Evolutionary conservation across 768 basidiomycete genomes (phyloP).

Genomic region (Psilocybe tampanensis): DNA sequence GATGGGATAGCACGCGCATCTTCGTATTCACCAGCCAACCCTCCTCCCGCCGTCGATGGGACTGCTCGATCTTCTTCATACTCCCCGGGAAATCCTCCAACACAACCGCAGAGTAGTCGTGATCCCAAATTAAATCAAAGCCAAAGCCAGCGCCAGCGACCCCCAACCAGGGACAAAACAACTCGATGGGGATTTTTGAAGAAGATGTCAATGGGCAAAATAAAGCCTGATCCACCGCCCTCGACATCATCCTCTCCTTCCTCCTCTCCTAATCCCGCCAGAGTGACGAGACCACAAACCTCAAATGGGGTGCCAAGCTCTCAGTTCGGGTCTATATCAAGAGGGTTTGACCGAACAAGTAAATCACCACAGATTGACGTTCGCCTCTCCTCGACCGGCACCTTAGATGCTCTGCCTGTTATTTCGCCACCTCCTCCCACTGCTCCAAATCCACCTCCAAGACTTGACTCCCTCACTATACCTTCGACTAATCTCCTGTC

Average conservation of each 20-base stretch:
- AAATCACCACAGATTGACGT: conserved; percentile 66
- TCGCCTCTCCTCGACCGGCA: conserved; percentile 72
- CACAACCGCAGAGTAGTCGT: conserved; percentile 1
- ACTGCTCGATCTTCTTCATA: background rate
- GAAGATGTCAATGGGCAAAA: conserved; percentile 98
- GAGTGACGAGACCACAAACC: conserved; percentile 32
- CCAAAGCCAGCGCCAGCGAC: conserved; percentile 12
- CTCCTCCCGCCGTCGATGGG: background rate
- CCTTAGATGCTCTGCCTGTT: conserved; percentile 50
- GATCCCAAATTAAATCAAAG: background rate
- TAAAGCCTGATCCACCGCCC: conserved; percentile 67
- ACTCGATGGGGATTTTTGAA: conserved; percentile 95
- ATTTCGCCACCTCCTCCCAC: conserved; percentile 31
- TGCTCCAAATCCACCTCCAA: conserved; percentile 17
- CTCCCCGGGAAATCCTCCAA: background rate
- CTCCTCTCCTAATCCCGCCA: conserved; percentile 30
- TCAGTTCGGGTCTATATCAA: conserved; percentile 23
- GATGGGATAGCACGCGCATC: conserved; percentile 18
- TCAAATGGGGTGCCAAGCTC: conserved; percentile 27
- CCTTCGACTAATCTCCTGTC: conserved; percentile 20
- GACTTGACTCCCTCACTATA: conserved; percentile 4
- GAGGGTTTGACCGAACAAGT: conserved; percentile 33
- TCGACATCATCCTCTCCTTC: conserved; percentile 37
- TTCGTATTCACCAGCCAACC: conserved; percentile 14
- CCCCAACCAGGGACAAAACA: conserved; percentile 52